Conservation (phyloP, 2,329 filamentous ascomycete genomes). For the Blastomyces percursus region DNA sequence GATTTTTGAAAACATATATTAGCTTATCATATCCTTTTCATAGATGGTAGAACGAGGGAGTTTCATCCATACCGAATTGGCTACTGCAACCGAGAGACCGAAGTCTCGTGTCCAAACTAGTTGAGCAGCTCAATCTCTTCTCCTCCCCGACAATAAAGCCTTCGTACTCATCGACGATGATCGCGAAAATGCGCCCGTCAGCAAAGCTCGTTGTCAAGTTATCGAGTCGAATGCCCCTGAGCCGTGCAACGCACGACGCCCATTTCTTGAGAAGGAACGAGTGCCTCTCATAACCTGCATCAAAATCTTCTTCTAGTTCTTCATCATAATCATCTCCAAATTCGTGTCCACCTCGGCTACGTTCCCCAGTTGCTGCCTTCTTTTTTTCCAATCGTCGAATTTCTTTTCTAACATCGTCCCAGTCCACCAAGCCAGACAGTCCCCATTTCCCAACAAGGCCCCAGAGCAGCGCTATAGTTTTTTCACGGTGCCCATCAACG, state of each 20-base stretch:
- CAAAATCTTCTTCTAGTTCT: constrained; percentile 23
- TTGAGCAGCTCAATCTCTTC: neutral
- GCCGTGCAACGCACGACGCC: constrained; percentile 42
- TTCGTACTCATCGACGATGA: constrained; percentile 49
- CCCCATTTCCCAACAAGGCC: constrained; percentile 48
- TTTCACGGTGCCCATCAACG: constrained; percentile 54
- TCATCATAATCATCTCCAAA: constrained; percentile 15
- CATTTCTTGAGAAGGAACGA: constrained; percentile 43
- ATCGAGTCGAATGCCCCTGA: constrained; percentile 36
- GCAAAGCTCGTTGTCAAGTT: constrained; percentile 51
- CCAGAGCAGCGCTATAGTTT: constrained; percentile 52
- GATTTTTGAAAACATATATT: constrained; percentile 11
- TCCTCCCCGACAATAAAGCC: constrained; percentile 25
- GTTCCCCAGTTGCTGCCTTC: constrained; percentile 15
- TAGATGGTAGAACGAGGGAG: neutral
- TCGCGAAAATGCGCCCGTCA: constrained; percentile 42
- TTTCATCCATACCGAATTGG: constrained; percentile 31
- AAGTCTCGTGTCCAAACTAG: constrained; percentile 25
- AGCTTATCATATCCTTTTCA: neutral
- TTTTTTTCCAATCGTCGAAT: constrained; percentile 33
- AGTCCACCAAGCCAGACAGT: constrained; percentile 44
- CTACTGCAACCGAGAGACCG: constrained; percentile 32
- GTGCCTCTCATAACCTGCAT: constrained; percentile 21
- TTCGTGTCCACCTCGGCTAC: constrained; percentile 13
- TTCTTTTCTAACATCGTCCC: constrained; percentile 44